Conservation (phyloP, 78 protist genomes). For the Bodo saltans region DNA sequence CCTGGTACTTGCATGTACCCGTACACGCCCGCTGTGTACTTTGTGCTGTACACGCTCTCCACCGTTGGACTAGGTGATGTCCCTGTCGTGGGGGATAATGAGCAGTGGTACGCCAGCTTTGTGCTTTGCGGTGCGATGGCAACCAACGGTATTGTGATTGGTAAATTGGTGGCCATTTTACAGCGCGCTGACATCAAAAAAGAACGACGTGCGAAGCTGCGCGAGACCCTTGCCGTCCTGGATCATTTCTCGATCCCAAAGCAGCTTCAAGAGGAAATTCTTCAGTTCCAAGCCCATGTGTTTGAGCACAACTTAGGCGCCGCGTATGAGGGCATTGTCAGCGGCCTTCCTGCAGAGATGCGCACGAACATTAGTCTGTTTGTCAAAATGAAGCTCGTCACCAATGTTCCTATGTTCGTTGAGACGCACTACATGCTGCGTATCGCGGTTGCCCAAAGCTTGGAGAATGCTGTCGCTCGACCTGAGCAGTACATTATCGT, state of each 20-base stretch:
- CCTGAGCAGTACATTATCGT: slow-evolving; percentile 25
- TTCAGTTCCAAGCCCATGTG: slow-evolving; percentile 5
- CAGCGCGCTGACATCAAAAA: neutral
- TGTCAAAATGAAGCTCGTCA: neutral
- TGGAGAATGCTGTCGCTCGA: slow-evolving; percentile 15
- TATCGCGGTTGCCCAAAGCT: slow-evolving; percentile 6
- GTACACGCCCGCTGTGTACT: slow-evolving; percentile 10
- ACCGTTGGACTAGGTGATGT: slow-evolving; percentile 26
- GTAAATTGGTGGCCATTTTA: neutral
- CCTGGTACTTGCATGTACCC: neutral
- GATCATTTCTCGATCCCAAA: neutral
- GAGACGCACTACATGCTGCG: neutral
- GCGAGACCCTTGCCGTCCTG: slow-evolving; percentile 22
- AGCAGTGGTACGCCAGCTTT: neutral
- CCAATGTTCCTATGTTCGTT: neutral
- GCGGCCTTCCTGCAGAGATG: slow-evolving; percentile 19
- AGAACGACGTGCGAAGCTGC: slow-evolving; percentile 7
- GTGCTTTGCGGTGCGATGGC: neutral
- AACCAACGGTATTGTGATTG: neutral
- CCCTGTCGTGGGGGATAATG: neutral
- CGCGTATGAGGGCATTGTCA: neutral
- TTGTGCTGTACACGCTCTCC: slow-evolving; percentile 12
- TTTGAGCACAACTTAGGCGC: slow-evolving; percentile 26
- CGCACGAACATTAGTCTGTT: neutral
- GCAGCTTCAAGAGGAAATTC: slow-evolving; percentile 19